Percentiles rank a stretch among this genome's conserved stretches.
These are phyloP conservation scores for Sarcocystis neurona DNA, from an alignment of 169 alveolate species.

Conservation along the genomic window DNA sequence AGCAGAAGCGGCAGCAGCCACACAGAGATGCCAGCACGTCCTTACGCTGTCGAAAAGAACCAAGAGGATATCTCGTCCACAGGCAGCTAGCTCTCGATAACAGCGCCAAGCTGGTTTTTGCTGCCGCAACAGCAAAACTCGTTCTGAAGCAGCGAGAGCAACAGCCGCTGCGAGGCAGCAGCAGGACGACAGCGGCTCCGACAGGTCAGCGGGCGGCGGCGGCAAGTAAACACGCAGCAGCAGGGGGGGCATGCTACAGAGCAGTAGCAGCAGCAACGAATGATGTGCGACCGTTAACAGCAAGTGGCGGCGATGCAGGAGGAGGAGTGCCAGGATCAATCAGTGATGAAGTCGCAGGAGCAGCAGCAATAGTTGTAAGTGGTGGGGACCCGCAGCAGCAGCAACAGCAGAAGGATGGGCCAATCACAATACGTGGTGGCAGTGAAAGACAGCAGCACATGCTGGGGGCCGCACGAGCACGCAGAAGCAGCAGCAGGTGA, in stretches of 20 bases:
- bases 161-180: no score
- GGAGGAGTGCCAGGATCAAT: background rate
- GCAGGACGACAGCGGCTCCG: no score
- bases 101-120: no score
- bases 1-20: no score
- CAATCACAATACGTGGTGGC: background rate
- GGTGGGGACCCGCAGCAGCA: background rate
- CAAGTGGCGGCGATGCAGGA: constrained; percentile 8
- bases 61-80: no score
- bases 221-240: background rate
- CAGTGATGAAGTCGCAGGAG: background rate
- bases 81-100: no score
- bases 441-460: background rate
- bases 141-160: no score
- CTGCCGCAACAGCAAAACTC: no score
- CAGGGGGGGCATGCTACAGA: background rate
- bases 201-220: background rate
- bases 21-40: no score
- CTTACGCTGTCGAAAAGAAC: no score
- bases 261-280: background rate
- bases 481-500: background rate
- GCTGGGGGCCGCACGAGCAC: background rate
- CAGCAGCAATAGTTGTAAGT: constrained; percentile 16
- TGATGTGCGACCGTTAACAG: background rate
- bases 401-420: background rate